Conservation (phyloP, 306 rosid species). For the Vachellia pachyceras region DNA sequence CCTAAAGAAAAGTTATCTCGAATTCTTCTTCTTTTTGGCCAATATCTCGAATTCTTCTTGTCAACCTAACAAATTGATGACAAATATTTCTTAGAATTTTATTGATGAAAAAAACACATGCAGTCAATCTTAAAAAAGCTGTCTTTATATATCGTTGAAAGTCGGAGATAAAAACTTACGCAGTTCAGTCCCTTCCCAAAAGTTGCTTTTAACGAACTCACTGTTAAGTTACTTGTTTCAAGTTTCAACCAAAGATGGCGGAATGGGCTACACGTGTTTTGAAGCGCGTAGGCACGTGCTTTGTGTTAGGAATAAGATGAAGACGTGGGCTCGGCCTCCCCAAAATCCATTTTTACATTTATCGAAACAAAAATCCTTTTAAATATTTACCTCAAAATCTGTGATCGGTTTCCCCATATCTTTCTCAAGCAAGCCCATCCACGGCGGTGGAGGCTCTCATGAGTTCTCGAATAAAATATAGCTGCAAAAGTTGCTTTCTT, state of each 20-base stretch:
- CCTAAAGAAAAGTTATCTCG: too few relatives aligned
- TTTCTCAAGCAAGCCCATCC: background rate
- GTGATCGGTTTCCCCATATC: background rate
- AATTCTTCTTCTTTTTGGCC: too few relatives aligned
- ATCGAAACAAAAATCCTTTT: too few relatives aligned
- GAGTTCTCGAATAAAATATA: background rate
- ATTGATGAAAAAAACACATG: background rate
- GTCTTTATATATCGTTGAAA: background rate
- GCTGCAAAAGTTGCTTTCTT: background rate
- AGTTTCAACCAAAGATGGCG: background rate
- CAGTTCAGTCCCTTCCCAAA: too few relatives aligned
- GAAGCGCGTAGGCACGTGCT: background rate
- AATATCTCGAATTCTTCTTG: too few relatives aligned
- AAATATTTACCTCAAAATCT: too few relatives aligned
- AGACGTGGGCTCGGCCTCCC: too few relatives aligned
- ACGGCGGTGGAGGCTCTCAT: background rate
- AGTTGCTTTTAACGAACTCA: background rate
- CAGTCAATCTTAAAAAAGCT: background rate
- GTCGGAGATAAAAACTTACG: too few relatives aligned
- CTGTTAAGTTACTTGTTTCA: background rate
- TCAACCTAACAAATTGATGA: background rate
- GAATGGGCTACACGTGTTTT: background rate
- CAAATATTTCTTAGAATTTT: background rate
- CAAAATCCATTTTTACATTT: too few relatives aligned
- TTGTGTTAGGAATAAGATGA: background rate